Evolutionary conservation across 164 flowering plant species (phyloP).

Genomic region (Chimonanthus salicifolius): DNA sequence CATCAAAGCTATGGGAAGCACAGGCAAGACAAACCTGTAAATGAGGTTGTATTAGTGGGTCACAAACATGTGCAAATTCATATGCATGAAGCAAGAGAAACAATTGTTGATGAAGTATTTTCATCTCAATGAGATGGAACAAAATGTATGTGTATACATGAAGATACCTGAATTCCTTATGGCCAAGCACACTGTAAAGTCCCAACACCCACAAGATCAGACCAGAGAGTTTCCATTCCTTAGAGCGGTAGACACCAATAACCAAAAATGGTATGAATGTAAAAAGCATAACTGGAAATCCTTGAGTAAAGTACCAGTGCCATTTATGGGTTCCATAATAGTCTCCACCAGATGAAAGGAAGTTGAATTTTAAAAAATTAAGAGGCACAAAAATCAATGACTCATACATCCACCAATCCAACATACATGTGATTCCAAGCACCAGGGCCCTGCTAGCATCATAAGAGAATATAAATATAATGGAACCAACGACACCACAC

Average conservation of each 20-base stretch:
- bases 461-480: neutral
- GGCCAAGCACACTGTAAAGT: slow-evolving; percentile 78
- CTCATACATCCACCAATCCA: slow-evolving; percentile 79
- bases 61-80: slow-evolving; percentile 2
- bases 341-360: slow-evolving; percentile 90
- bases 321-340: slow-evolving; percentile 91
- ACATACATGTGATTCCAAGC: slow-evolving; percentile 44
- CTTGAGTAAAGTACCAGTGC: slow-evolving; percentile 96
- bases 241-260: slow-evolving; percentile 54
- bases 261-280: slow-evolving; percentile 65
- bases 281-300: slow-evolving; percentile 75
- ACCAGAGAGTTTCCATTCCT: slow-evolving; percentile 68
- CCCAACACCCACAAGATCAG: slow-evolving; percentile 75
- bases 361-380: slow-evolving; percentile 85
- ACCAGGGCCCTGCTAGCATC: slow-evolving; percentile 51
- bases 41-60: slow-evolving; percentile 16
- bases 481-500: neutral
- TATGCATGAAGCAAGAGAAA: slow-evolving; percentile 6
- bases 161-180: slow-evolving; percentile 88
- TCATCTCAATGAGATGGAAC: neutral
- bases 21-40: slow-evolving; percentile 88
- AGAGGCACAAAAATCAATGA: slow-evolving; percentile 82
- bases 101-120: neutral
- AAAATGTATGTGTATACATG: neutral
- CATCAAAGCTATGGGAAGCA: slow-evolving; percentile 83